These are phyloP conservation scores for Candolleomyces aberdarensis DNA, from an alignment of 768 basidiomycete genomes.

Conservation along the genomic window DNA sequence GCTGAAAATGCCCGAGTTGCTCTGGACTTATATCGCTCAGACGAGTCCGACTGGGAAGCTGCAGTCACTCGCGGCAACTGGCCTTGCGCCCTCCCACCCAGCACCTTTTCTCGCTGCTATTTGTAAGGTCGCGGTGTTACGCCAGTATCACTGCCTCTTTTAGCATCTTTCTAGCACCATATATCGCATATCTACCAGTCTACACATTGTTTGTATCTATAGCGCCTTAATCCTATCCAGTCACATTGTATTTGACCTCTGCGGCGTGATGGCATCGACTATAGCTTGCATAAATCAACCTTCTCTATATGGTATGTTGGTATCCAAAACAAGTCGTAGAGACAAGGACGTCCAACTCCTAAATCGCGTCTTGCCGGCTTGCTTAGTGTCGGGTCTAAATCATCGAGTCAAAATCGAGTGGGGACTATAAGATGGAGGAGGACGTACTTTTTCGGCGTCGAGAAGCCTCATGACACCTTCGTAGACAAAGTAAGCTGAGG, in stretches of 20 bases:
- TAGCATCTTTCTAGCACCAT: slow-evolving; percentile 6
- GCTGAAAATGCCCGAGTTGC: slow-evolving; percentile 72
- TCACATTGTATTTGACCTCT: background rate
- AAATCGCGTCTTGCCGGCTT: no score
- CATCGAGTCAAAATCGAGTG: background rate
- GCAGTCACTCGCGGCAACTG: slow-evolving; percentile 59
- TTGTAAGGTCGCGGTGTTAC: slow-evolving; percentile 30
- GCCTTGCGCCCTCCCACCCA: slow-evolving; percentile 75
- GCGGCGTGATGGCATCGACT: background rate
- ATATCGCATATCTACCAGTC: background rate
- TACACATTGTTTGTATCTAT: background rate
- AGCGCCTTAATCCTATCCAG: background rate
- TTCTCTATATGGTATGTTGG: slow-evolving; percentile 10
- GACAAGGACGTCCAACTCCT: background rate
- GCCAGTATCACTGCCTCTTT: background rate
- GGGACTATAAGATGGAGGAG: slow-evolving; percentile 1
- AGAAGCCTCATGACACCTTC: slow-evolving; percentile 66
- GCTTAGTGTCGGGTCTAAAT: background rate
- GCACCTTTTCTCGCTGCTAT: slow-evolving; percentile 80
- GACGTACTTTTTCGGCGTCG: slow-evolving; percentile 60
- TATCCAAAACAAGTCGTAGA: slow-evolving; percentile 6
- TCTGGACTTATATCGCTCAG: slow-evolving; percentile 54
- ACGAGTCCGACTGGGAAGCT: slow-evolving; percentile 63
- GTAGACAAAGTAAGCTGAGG: slow-evolving; percentile 76
- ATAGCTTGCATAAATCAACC: background rate